A percentile compares a stretch with the other conserved stretches of the same genome.
Conservation (phyloP, 148 eudicot species). For the Euryodendron excelsum region DNA sequence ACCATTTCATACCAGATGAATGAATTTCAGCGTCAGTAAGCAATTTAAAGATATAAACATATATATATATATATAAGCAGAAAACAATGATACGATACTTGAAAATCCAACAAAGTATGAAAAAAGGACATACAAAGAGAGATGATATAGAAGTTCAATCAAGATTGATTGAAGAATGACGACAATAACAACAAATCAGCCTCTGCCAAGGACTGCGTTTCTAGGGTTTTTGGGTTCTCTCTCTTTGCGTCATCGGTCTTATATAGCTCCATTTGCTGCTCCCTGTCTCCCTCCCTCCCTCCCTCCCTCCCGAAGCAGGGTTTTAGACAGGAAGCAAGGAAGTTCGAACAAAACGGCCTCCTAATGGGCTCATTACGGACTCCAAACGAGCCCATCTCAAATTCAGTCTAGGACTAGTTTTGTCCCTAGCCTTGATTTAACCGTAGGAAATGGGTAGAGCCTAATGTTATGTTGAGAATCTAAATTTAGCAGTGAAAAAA, state of each 20-base stretch:
- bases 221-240: constrained; percentile 12
- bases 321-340: neutral
- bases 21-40: neutral
- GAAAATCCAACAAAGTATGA: neutral
- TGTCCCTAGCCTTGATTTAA: too few species aligned
- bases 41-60: neutral
- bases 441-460: too few species aligned
- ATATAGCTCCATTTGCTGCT: too few species aligned
- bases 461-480: too few species aligned
- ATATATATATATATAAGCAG: neutral
- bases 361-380: too few species aligned
- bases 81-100: neutral
- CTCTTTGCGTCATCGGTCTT: too few species aligned
- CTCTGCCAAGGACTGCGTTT: neutral
- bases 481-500: too few species aligned
- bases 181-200: neutral
- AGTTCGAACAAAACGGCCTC: too few species aligned
- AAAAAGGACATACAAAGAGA: neutral
- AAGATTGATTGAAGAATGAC: neutral
- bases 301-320: neutral
- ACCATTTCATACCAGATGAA: neutral
- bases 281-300: too few species aligned
- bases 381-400: neutral
- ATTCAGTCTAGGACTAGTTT: neutral
- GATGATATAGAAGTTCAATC: neutral